Base-by-base conservation (phyloP, 148 eudicot genomes). In the Polygonum aviculare region DNA sequence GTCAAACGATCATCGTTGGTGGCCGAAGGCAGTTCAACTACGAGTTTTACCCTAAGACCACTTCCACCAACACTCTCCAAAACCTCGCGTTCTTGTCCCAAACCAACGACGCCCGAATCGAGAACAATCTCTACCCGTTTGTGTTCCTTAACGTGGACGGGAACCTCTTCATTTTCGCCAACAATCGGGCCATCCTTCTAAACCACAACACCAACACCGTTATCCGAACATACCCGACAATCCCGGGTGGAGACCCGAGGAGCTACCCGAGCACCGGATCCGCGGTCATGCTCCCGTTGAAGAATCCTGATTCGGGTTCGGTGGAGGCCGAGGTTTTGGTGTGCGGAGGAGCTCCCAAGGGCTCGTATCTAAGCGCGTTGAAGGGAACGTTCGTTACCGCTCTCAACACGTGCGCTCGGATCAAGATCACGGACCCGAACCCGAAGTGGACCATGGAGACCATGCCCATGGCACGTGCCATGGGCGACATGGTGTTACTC, bases 191-290 rank as follows among this genome's bases (percentile, higher is more conserved):
- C 0, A 85, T 93, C 22, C 69, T 93, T 59, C 81, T 88, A 18
- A 82, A 93, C 83, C 91, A 89, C 72, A 38, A 15, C 1, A 80
- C 69, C 0, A 63, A 77, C 7, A 59, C 0, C 0, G 87, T 89
- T 10, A 83, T 87, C 21, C 82, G 76, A 51, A 83, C 80, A 0
- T 93, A 86, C 77, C 98, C 98, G 5, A 21, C 62, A 2, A 81
- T 91, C 1, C 91, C 94, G 0, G 93, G 86, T 11, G 88, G 90
- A 5, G 87, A 88, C 3, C 94, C 97, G 11, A 81, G 98, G 69
- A 72, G 69, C 71, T 93, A 93, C 50, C 98, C 97, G n/a, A 86
- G 94, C 36, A 84, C 93, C 0, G 97, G 94, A 0, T 93, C 97
- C 0, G 89, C 90, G 0, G 94, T 85, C 8, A 73, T 93, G 40